Conservation (phyloP, 2,329 filamentous ascomycete species). For the Pseudogymnoascus sp. region DNA sequence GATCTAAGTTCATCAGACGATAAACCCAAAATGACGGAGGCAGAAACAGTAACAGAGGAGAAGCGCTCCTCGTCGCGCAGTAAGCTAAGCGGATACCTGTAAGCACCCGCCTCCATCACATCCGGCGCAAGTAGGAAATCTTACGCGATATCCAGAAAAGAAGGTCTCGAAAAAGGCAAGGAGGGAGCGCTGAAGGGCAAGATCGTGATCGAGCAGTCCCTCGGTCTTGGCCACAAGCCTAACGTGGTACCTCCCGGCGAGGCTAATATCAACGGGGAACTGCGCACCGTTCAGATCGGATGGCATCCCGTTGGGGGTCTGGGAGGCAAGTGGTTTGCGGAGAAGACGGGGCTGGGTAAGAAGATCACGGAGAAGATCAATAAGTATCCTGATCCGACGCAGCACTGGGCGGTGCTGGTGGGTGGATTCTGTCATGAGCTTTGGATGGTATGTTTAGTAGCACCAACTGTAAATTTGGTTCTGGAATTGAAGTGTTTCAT, state of each 20-base stretch:
- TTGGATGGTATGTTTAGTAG: constrained; percentile 45
- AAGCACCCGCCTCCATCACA: not conserved
- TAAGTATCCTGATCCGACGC: constrained; percentile 51
- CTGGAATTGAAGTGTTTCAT: constrained; percentile 22
- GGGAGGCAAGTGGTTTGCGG: constrained; percentile 53
- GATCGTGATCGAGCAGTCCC: constrained; percentile 36
- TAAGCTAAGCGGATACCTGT: not conserved
- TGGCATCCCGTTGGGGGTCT: constrained; percentile 54
- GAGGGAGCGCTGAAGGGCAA: constrained; percentile 37
- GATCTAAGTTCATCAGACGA: not conserved
- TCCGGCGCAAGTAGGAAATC: not conserved
- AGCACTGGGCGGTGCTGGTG: constrained; percentile 55
- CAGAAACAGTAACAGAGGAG: constrained; percentile 11
- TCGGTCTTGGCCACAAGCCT: constrained; percentile 40
- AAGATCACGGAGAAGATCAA: constrained; percentile 50
- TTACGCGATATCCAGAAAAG: not conserved
- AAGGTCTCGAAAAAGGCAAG: constrained; percentile 14
- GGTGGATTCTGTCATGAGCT: constrained; percentile 50
- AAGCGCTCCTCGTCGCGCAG: constrained; percentile 7
- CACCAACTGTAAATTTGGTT: constrained; percentile 17
- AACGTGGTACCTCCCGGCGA: constrained; percentile 39
- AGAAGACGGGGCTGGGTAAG: constrained; percentile 49
- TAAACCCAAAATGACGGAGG: not conserved
- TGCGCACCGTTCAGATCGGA: constrained; percentile 46
- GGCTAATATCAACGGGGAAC: constrained; percentile 33